phyloP scores from a whole-genome alignment of 2,329 filamentous ascomycete genomes.

The Ophiostoma sp. region DNA sequence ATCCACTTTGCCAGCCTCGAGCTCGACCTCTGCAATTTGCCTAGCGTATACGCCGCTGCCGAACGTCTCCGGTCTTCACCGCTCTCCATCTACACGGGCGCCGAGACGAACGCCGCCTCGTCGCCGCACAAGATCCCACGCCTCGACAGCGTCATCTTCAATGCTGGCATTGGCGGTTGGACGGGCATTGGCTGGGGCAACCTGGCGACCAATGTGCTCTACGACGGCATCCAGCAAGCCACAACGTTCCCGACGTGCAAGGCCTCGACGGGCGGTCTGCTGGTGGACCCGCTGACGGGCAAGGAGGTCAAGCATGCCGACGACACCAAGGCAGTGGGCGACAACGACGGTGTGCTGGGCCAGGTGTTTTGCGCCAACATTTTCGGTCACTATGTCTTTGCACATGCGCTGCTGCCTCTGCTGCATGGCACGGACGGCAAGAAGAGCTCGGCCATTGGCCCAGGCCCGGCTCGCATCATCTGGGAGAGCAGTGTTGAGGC shows the following conservation, averaged over 20 bases:
- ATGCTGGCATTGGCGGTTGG: constrained; percentile 89
- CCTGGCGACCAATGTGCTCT: constrained; percentile 57
- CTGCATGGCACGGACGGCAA: constrained; percentile 47
- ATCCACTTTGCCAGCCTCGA: constrained; percentile 58
- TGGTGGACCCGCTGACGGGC: constrained; percentile 48
- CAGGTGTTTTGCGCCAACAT: constrained; percentile 88
- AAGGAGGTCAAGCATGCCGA: constrained; percentile 27
- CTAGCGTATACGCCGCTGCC: constrained; percentile 52
- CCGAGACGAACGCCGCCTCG: constrained; percentile 25
- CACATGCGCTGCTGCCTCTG: constrained; percentile 75
- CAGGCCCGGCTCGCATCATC: constrained; percentile 65
- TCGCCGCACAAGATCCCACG: constrained; percentile 57
- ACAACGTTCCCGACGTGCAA: constrained; percentile 81
- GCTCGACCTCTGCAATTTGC: constrained; percentile 61
- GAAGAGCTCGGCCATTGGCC: not conserved
- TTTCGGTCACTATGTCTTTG: constrained; percentile 91
- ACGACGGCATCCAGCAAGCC: constrained; percentile 61
- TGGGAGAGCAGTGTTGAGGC: constrained; percentile 87
- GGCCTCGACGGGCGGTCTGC: constrained; percentile 52
- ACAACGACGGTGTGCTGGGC: constrained; percentile 63
- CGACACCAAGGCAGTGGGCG: constrained; percentile 36
- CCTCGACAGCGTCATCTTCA: constrained; percentile 78
- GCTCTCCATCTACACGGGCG: constrained; percentile 46
- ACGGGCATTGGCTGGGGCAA: constrained; percentile 69
- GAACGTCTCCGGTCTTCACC: constrained; percentile 46